phyloP scores from a whole-genome alignment of 305 asterid species.

The Solanum chacoense region DNA sequence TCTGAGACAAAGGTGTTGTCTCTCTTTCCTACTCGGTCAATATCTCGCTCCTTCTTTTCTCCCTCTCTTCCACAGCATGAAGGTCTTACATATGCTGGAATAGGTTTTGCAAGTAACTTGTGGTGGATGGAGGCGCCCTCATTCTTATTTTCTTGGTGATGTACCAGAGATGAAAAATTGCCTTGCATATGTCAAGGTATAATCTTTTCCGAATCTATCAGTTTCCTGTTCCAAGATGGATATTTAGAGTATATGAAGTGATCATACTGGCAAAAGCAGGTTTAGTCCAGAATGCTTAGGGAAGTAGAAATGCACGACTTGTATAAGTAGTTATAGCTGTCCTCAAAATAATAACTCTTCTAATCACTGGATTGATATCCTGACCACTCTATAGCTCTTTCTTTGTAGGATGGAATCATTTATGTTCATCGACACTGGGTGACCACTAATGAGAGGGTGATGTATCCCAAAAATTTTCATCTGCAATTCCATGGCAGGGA shows the following conservation, averaged over 20 bases:
- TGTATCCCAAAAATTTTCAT: constrained; percentile 75
- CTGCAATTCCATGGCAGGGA: constrained; percentile 95
- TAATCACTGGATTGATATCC: neutral
- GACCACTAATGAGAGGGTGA: constrained; percentile 34
- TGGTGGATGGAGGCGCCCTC: constrained; percentile 99
- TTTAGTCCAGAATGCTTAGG: neutral
- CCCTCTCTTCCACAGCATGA: neutral
- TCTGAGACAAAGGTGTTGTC: constrained; percentile 61
- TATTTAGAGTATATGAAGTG: neutral
- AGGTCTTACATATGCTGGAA: constrained; percentile 10
- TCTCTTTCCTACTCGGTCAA: neutral
- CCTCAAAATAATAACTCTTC: neutral
- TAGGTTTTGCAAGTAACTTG: constrained; percentile 73
- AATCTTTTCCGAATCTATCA: neutral
- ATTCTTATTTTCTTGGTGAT: constrained; percentile 75
- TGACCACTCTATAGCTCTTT: neutral
- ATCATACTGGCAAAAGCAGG: neutral
- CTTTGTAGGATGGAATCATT: constrained; percentile 66
- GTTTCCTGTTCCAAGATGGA: neutral
- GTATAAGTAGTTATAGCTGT: neutral
- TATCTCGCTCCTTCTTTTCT: neutral
- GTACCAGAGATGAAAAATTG: constrained; percentile 71
- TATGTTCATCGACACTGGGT: constrained; percentile 60
- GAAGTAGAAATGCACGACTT: neutral
- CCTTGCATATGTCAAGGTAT: constrained; percentile 88